phyloP scores from a whole-genome alignment of 305 asterid species.

The Solanum chacoense region DNA sequence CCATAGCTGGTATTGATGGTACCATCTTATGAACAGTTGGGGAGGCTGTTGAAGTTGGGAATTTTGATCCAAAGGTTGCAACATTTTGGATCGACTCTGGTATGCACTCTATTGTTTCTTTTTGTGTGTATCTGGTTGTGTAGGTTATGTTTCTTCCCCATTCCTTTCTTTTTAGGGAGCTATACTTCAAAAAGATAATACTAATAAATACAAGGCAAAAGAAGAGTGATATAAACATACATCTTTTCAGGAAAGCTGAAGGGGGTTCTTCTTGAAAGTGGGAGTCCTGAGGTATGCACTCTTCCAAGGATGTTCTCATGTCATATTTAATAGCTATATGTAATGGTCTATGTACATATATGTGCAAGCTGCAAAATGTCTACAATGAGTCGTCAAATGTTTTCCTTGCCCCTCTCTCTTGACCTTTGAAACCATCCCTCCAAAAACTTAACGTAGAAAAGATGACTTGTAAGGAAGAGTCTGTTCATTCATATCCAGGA shows the following conservation, averaged over 20 bases:
- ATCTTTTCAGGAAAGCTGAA: constrained; percentile 58
- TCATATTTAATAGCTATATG: not conserved
- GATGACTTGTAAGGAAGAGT: not conserved
- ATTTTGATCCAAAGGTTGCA: constrained; percentile 83
- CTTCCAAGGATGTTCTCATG: not conserved
- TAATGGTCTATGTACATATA: not conserved
- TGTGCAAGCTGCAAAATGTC: not conserved
- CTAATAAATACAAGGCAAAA: not conserved
- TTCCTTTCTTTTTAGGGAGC: not conserved
- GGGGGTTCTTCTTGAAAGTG: constrained; percentile 88
- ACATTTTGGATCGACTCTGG: constrained; percentile 96
- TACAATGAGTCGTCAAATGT: not conserved
- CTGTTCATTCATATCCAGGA: not conserved
- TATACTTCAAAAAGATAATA: not conserved
- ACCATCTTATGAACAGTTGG: constrained; percentile 49
- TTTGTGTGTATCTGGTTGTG: not conserved
- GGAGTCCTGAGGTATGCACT: constrained; percentile 65
- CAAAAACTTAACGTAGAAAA: not conserved
- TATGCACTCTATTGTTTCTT: constrained; percentile 13
- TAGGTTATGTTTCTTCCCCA: not conserved
- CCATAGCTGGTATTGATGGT: constrained; percentile 10
- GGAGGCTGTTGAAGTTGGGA: constrained; percentile 75
- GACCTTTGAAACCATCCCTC: not conserved
- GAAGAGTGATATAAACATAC: not conserved
- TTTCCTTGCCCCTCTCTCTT: not conserved